Conservation (phyloP, 495 filamentous ascomycete species). For the Chaetomium fimeti region DNA sequence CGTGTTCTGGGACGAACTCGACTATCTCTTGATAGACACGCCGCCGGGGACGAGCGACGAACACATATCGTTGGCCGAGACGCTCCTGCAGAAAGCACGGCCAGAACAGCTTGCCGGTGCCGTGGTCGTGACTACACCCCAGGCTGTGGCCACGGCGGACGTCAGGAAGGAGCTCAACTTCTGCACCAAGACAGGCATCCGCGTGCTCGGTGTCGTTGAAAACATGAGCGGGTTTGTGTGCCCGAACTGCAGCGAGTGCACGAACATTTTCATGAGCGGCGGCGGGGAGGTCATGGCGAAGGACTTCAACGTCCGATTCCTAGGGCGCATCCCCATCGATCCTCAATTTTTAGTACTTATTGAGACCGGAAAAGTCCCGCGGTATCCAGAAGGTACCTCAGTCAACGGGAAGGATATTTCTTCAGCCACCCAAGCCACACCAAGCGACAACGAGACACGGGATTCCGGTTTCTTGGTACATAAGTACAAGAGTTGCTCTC, state of each 20-base stretch:
- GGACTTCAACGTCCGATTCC: conserved; percentile 78
- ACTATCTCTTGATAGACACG: conserved; percentile 92
- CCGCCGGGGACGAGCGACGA: conserved; percentile 96
- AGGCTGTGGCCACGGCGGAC: conserved; percentile 89
- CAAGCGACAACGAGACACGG: conserved; percentile 31
- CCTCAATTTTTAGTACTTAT: conserved; percentile 58
- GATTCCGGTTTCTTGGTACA: conserved; percentile 64
- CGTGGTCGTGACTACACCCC: conserved; percentile 92
- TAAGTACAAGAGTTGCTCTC: conserved; percentile 75
- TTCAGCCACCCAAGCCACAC: conserved; percentile 18
- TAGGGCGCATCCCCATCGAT: conserved; percentile 89
- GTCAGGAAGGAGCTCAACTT: conserved; percentile 97
- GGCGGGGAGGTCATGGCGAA: conserved; percentile 87
- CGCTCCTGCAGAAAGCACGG: conserved; percentile 62
- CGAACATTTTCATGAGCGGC: conserved; percentile 85
- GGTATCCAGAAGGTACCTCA: conserved; percentile 50
- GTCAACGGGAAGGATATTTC: conserved; percentile 50
- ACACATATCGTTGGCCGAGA: conserved; percentile 91
- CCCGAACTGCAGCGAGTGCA: conserved; percentile 90
- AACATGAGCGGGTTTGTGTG: conserved; percentile 98
- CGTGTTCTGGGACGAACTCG: conserved; percentile 83
- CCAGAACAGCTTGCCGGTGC: conserved; percentile 70
- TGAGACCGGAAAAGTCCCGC: conserved; percentile 51
- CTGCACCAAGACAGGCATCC: conserved; percentile 79
- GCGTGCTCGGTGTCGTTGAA: conserved; percentile 85